Evolutionary conservation across 345 rosid species (phyloP), one percentile per base, ranked within the genome.

Genomic region (Ricinus communis): DNA sequence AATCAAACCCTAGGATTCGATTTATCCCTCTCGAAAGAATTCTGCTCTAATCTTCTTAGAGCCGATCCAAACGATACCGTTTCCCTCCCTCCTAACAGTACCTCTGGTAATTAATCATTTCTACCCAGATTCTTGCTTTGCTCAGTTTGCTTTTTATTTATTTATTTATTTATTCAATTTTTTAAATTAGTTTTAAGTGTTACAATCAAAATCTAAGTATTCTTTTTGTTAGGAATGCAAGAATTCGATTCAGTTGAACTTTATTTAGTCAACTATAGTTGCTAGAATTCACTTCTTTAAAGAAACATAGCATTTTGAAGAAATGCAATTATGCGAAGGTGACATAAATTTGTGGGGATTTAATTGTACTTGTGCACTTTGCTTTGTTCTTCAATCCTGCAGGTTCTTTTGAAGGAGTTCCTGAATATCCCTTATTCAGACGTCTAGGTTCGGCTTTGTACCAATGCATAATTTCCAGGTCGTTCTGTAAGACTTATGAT

Each of bases 391-490:
- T 38, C 36, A 75, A 79, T 66, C n/a, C n/a, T 70, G 76, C 72
- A 49, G 86, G 68, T 62, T 60, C 71, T 47, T 73, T 57, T 19
- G 28, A 33, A 56, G 91, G 91, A 71, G 91, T 82, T 61, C 87
- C 84, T 36, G 25, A 31, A 0, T 78, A 76, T 66, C 93, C 96
- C 65, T 67, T 90, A 65, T 80, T 76, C 84, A 82, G 73, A 73
- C 74, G 74, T 66, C 75, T 90, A 10, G 87, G 87, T 54, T 82
- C 74, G 13, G 85, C 80, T 36, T 25, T 90, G 65, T 22, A 76
- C 64, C 79, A 79, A 5, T 86, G 85, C 9, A 58, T 86, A 63
- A 69, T 14, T 72, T 84, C 66, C 46, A 79, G 82, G 33, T 74
- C 40, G n/a, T 71, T 83, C 28, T 63, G 69, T 62, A 60, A 62